Percentiles rank a stretch among this genome's conserved stretches.
Evolutionary conservation across 495 filamentous ascomycete genomes (phyloP).

Genomic region (Collariella sp.): DNA sequence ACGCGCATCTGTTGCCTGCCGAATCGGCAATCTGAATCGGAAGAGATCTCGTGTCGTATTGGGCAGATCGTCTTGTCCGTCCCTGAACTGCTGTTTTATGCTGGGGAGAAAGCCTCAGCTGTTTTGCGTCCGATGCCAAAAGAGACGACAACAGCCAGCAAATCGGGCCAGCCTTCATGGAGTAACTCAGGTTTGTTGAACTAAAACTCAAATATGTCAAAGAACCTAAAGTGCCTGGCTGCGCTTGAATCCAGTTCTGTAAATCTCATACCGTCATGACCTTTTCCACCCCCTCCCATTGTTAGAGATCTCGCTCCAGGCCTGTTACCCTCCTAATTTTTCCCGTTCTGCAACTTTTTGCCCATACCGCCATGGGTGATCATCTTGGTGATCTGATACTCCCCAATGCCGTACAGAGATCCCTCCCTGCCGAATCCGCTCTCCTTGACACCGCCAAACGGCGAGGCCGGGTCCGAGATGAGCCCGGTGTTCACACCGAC

Average conservation of each 20-base stretch:
- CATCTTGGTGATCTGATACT: conserved; percentile 82
- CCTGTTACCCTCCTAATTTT: not conserved
- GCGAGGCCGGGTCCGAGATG: conserved; percentile 71
- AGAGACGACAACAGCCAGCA: too few relatives aligned
- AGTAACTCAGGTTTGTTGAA: too few relatives aligned
- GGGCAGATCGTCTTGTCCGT: not conserved
- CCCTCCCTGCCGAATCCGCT: conserved; percentile 91
- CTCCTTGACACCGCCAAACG: conserved; percentile 91
- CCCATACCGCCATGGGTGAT: conserved; percentile 76
- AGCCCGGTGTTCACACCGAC: conserved; percentile 79
- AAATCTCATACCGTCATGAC: not conserved
- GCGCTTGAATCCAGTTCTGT: not conserved
- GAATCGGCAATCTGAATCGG: not conserved
- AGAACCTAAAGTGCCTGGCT: too few relatives aligned
- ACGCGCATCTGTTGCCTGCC: not conserved
- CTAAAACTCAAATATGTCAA: too few relatives aligned
- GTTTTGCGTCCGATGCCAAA: too few relatives aligned
- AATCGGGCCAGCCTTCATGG: too few relatives aligned
- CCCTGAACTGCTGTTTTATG: too few relatives aligned
- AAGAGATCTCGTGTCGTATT: too few relatives aligned
- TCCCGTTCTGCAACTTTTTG: conserved; percentile 40
- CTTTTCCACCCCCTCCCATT: not conserved
- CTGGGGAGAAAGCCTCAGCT: too few relatives aligned
- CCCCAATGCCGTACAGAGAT: conserved; percentile 81
- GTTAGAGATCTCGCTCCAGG: not conserved